phyloP scores from a whole-genome alignment of 768 basidiomycete genomes.

The Boletus rufocinnamomeus region DNA sequence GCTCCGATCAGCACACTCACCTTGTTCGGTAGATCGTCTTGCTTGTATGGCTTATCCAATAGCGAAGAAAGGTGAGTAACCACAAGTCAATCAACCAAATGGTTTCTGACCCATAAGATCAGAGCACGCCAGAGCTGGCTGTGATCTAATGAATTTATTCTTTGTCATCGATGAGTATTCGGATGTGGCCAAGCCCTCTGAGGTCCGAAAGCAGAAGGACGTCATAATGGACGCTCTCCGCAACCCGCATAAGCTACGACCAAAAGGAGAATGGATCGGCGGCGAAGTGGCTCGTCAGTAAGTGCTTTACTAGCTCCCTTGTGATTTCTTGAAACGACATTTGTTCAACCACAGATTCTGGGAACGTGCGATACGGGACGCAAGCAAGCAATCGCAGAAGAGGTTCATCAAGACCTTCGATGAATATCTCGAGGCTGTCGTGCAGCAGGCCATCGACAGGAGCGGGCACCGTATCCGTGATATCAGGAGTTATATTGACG shows the following conservation, averaged over 20 bases:
- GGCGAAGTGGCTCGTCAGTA: slow-evolving; percentile 21
- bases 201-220: slow-evolving; percentile 28
- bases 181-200: slow-evolving; percentile 39
- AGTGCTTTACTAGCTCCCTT: background rate
- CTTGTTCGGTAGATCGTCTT: slow-evolving; percentile 7
- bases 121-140: slow-evolving; percentile 37
- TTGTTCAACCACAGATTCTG: slow-evolving; percentile 13
- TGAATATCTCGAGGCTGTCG: slow-evolving; percentile 1
- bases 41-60: slow-evolving; percentile 13
- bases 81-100: background rate
- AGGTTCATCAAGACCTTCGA: slow-evolving; percentile 6
- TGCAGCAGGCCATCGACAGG: slow-evolving; percentile 12
- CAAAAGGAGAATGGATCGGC: slow-evolving; percentile 18
- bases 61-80: slow-evolving; percentile 12
- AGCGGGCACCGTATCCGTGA: slow-evolving; percentile 30
- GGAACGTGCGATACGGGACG: slow-evolving; percentile 11
- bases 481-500: slow-evolving; percentile 41
- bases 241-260: slow-evolving; percentile 16
- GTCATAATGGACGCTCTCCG: slow-evolving; percentile 26
- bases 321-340: background rate
- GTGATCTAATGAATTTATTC: slow-evolving; percentile 54
- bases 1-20: background rate
- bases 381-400: slow-evolving; percentile 1
- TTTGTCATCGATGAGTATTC: slow-evolving; percentile 54
- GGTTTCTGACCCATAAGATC: background rate